phyloP scores from a whole-genome alignment of 2,329 filamentous ascomycete genomes.

The Diaporthe nobilis region DNA sequence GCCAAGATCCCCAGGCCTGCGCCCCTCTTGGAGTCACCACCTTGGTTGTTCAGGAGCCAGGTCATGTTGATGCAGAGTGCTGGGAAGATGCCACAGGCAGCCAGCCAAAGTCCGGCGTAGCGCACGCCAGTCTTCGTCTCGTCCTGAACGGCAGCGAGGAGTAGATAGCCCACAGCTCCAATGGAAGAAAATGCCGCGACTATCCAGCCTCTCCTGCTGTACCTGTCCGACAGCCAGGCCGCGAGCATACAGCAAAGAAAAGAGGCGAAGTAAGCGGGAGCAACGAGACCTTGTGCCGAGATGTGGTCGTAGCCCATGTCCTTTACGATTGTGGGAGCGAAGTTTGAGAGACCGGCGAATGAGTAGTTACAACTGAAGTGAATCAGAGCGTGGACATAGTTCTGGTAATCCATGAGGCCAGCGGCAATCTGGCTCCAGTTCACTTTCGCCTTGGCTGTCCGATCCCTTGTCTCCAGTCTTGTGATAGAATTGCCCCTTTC shows the following conservation, averaged over 20 bases:
- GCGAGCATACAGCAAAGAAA: conserved; percentile 52
- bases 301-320: conserved; percentile 7
- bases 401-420: not conserved
- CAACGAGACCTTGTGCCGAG: not conserved
- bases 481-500: not conserved
- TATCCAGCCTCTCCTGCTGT: conserved; percentile 52
- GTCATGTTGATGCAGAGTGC: conserved; percentile 49
- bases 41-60: conserved; percentile 51
- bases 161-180: conserved; percentile 52
- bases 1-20: conserved; percentile 47
- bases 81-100: conserved; percentile 52
- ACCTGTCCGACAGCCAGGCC: conserved; percentile 54
- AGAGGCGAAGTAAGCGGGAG: conserved; percentile 56
- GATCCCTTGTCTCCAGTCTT: not conserved
- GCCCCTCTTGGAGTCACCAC: conserved; percentile 49
- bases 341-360: conserved; percentile 1
- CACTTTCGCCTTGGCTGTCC: not conserved
- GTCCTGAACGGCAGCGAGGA: conserved; percentile 48
- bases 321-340: not conserved
- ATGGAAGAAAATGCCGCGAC: conserved; percentile 48
- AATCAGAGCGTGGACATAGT: not conserved
- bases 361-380: conserved; percentile 16
- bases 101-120: conserved; percentile 56
- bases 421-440: not conserved
- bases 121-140: conserved; percentile 48